phyloP scores from a whole-genome alignment of 352 stramenopile species.

The Aphanomyces invadans region DNA sequence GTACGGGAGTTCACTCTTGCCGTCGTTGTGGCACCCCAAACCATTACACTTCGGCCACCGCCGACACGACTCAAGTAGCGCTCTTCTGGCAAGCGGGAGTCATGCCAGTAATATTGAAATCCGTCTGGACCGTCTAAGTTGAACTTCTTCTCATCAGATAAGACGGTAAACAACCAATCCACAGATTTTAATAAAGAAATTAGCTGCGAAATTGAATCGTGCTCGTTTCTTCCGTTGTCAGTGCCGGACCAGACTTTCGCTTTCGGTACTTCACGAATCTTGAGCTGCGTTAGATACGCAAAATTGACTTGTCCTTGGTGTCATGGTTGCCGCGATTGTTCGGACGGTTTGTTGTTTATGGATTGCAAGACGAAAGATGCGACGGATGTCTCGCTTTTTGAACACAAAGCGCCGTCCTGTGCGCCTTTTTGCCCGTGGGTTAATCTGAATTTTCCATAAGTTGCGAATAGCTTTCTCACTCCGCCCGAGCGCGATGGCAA shows the following conservation, averaged over 20 bases:
- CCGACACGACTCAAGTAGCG: background rate
- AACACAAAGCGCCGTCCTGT: background rate
- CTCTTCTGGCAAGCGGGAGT: background rate
- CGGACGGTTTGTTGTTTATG: no score
- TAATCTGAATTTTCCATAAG: background rate
- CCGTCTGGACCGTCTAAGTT: constrained; percentile 8
- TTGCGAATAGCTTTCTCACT: background rate
- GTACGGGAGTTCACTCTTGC: background rate
- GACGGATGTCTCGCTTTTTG: background rate
- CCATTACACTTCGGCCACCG: background rate
- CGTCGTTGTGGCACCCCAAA: background rate
- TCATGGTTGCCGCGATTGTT: no score
- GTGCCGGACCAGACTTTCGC: background rate
- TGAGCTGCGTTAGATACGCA: background rate
- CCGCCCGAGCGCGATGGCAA: background rate
- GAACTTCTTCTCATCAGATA: background rate
- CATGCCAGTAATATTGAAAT: background rate
- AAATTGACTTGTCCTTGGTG: background rate
- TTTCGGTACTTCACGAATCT: background rate
- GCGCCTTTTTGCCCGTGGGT: background rate
- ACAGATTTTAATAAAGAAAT: background rate
- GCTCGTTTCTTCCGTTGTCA: background rate
- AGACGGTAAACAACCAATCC: background rate
- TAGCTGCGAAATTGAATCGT: background rate
- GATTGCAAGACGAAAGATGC: background rate